Evolutionary conservation across 2,329 filamentous ascomycete species (phyloP).

Genomic region (Fonsecaea pedrosoi): DNA sequence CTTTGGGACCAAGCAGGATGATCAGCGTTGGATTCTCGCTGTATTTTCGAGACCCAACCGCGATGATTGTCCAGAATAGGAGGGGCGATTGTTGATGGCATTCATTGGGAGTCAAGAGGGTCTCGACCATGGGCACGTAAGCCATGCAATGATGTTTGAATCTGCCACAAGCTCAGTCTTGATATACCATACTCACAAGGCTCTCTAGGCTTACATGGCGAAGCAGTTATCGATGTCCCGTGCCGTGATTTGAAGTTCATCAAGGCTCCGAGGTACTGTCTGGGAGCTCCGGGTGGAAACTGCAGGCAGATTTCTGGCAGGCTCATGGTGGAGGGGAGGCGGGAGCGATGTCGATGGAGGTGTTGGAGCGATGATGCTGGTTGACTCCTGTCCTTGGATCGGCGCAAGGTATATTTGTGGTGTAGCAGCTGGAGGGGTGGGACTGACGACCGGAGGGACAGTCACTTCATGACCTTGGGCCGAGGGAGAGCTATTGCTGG

Average conservation of each 20-base stretch:
- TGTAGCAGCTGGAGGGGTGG: not conserved
- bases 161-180: constrained; percentile 45
- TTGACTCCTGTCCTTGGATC: not conserved
- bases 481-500: constrained; percentile 1
- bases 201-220: constrained; percentile 15
- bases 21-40: constrained; percentile 60
- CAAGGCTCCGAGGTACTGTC: constrained; percentile 2
- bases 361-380: not conserved
- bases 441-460: constrained; percentile 3
- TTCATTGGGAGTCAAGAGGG: constrained; percentile 58
- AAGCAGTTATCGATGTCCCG: constrained; percentile 21
- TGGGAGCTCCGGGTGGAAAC: not conserved
- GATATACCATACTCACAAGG: not conserved
- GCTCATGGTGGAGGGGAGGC: not conserved
- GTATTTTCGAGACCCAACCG: constrained; percentile 66
- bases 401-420: not conserved
- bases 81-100: constrained; percentile 64
- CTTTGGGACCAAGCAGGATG: constrained; percentile 49
- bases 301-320: not conserved
- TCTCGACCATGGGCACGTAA: constrained; percentile 67
- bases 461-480: constrained; percentile 5
- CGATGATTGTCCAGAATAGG: constrained; percentile 70
- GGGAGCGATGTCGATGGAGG: not conserved
- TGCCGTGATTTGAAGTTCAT: constrained; percentile 12
- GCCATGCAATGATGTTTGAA: constrained; percentile 69